Evolutionary conservation across 768 basidiomycete genomes (phyloP).

Genomic region (Chalciporus chontae): DNA sequence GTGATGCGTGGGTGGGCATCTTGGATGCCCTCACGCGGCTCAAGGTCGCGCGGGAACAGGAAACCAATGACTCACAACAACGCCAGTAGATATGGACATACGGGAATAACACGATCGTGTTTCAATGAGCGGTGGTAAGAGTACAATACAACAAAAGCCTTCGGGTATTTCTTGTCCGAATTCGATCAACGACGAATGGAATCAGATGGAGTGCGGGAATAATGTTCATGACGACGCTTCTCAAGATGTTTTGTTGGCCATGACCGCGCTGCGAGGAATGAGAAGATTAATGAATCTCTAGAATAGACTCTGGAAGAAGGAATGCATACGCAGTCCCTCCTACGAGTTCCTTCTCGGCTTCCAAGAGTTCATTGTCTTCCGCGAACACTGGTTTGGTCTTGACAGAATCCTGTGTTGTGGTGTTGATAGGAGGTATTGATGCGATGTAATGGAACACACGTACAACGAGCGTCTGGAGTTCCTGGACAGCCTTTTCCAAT

Average conservation of each 20-base stretch:
- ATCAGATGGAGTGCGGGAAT: slow-evolving; percentile 16
- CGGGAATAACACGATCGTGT: slow-evolving; percentile 14
- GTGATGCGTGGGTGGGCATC: slow-evolving; percentile 76
- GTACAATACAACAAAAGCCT: slow-evolving; percentile 10
- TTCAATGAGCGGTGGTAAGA: slow-evolving; percentile 5
- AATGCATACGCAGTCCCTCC: slow-evolving; percentile 43
- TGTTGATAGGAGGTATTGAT: slow-evolving; percentile 10
- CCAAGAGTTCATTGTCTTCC: slow-evolving; percentile 40
- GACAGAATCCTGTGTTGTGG: slow-evolving; percentile 23
- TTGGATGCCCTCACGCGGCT: slow-evolving; percentile 63
- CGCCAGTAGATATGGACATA: slow-evolving; percentile 16
- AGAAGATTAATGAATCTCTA: background rate
- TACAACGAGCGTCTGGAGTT: slow-evolving; percentile 67
- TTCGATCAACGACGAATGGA: no score
- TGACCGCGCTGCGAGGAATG: slow-evolving; percentile 21
- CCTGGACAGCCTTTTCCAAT: slow-evolving; percentile 58
- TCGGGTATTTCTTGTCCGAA: no score
- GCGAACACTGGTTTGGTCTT: slow-evolving; percentile 28
- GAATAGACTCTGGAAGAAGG: background rate
- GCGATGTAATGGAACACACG: slow-evolving; percentile 33
- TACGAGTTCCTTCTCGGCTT: slow-evolving; percentile 58
- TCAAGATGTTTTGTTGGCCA: slow-evolving; percentile 14
- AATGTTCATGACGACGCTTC: slow-evolving; percentile 13
- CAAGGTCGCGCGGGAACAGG: slow-evolving; percentile 43
- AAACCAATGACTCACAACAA: slow-evolving; percentile 15